phyloP scores from a whole-genome alignment of 805 yeast genomes.

The Kluyveromyces lactis region DNA sequence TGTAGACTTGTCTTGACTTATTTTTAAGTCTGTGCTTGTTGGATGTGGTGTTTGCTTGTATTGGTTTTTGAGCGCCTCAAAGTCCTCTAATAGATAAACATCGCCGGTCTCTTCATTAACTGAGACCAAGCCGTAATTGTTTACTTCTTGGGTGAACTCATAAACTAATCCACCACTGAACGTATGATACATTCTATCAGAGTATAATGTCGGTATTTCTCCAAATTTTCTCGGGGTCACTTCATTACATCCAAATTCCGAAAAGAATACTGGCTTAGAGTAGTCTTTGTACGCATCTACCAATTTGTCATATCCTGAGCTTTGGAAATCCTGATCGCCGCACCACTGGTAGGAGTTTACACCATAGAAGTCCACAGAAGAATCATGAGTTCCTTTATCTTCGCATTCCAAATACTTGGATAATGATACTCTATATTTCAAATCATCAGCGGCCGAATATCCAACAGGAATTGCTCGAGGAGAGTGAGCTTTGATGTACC shows the following conservation, averaged over 20 bases:
- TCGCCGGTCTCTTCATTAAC: slow-evolving; percentile 33
- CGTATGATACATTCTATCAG: slow-evolving; percentile 61
- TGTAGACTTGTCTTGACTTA: slow-evolving; percentile 17
- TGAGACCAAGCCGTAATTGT: slow-evolving; percentile 70
- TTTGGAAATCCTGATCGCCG: slow-evolving; percentile 74
- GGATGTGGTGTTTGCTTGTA: slow-evolving; percentile 31
- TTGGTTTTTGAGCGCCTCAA: slow-evolving; percentile 39
- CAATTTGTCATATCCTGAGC: slow-evolving; percentile 69
- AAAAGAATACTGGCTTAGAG: slow-evolving; percentile 73
- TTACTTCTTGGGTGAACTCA: slow-evolving; percentile 71
- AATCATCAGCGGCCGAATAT: slow-evolving; percentile 93
- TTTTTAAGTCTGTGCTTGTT: slow-evolving; percentile 12
- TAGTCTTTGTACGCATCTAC: slow-evolving; percentile 62
- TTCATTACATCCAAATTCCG: slow-evolving; percentile 89
- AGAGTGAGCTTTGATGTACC: slow-evolving; percentile 49
- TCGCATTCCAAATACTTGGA: slow-evolving; percentile 77
- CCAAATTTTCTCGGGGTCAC: slow-evolving; percentile 72
- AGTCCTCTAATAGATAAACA: slow-evolving; percentile 40
- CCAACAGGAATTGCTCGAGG: slow-evolving; percentile 79
- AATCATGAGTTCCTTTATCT: slow-evolving; percentile 38
- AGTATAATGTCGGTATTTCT: slow-evolving; percentile 63
- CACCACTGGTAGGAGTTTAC: slow-evolving; percentile 96
- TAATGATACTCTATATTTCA: slow-evolving; percentile 63
- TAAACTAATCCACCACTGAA: slow-evolving; percentile 84
- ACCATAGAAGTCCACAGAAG: slow-evolving; percentile 78